Base-by-base conservation (phyloP, 495 filamentous ascomycete species). In the Lophiotrema nucula region DNA sequence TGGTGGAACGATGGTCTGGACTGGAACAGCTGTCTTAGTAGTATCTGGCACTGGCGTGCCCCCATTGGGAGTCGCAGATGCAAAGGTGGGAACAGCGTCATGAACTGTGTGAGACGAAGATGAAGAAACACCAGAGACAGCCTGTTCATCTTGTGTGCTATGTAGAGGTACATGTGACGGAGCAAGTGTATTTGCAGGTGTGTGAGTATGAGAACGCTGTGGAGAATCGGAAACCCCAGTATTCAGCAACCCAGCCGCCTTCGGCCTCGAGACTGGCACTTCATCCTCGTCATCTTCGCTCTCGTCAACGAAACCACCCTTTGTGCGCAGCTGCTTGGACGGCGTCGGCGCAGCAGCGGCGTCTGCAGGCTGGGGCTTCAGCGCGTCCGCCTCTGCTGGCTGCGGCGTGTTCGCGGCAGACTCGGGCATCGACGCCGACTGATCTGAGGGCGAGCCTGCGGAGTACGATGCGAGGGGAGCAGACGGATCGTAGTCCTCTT, bases 271-370 rank as follows among this genome's bases (percentile, higher is more conserved):
- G 10, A 74, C 77, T 52, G 80, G 77, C 27, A 77, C 75, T 62
- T 82, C 81, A 70, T 83, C 71, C 59, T 72, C 73, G 35, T 77
- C 74, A 52, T 73, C 69, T 35, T 70, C 66, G 48, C 89, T 86
- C 74, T 88, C 88, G 62, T 86, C 83, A 69, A 90, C 77, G 78
- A 92, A 92, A 58, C 89, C 89, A 64, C 86, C 88, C 60, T 84
- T 84, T 35, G 82, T 89, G 70, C 83, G 84, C 52, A 85, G 79
- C 74, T 85, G 86, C 66, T 67, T 62, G 5, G 52, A 27, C 11
- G 58, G 49, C 33, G 46, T 26, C 10, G 58, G 51, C 16, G 48
- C 31, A 21, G 61, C 55, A 24, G 45, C 52, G 41, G 57, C 46
- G 11, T 60, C 56, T 33, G 53, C 52, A 24, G 58, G 43, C 27